phyloP scores from a whole-genome alignment of 164 flowering plant genomes.

The Akebia trifoliata region DNA sequence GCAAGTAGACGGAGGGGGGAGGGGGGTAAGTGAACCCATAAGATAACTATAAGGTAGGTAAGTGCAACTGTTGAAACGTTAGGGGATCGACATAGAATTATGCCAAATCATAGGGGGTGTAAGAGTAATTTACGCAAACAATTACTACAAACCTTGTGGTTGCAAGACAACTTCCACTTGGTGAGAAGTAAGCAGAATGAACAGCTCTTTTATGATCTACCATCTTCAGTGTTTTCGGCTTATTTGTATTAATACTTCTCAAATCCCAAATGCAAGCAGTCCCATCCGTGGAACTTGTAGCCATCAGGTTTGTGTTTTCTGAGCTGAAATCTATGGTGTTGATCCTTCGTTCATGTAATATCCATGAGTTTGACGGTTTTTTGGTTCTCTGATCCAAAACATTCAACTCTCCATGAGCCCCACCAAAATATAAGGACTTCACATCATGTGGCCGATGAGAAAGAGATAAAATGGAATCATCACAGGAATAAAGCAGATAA shows the following conservation, averaged over 20 bases:
- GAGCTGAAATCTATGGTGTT: slow-evolving; percentile 70
- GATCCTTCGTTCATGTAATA: slow-evolving; percentile 58
- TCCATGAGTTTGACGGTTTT: slow-evolving; percentile 34
- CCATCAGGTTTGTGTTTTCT: slow-evolving; percentile 54
- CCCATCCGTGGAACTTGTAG: slow-evolving; percentile 82
- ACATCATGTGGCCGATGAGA: slow-evolving; percentile 41
- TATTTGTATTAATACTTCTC: slow-evolving; percentile 35
- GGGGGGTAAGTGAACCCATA: no score
- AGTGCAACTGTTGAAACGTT: no score
- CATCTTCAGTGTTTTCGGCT: slow-evolving; percentile 33
- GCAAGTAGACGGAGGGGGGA: no score
- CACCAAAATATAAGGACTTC: slow-evolving; percentile 58
- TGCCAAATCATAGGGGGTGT: no score
- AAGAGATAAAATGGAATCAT: slow-evolving; percentile 53
- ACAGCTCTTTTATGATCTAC: slow-evolving; percentile 52
- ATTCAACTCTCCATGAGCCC: slow-evolving; percentile 52
- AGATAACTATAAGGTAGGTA: no score
- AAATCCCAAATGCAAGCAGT: slow-evolving; percentile 88
- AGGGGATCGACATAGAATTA: no score
- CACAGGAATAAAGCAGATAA: slow-evolving; percentile 45
- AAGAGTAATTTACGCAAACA: slow-evolving; percentile 1
- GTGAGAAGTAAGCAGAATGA: slow-evolving; percentile 89
- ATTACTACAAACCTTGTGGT: slow-evolving; percentile 58
- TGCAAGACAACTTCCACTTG: slow-evolving; percentile 69
- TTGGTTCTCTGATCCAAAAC: slow-evolving; percentile 59